These are phyloP conservation scores for Coemansia sp. DNA, from an alignment of 192 early-diverging fungal species.

Conservation along the genomic window DNA sequence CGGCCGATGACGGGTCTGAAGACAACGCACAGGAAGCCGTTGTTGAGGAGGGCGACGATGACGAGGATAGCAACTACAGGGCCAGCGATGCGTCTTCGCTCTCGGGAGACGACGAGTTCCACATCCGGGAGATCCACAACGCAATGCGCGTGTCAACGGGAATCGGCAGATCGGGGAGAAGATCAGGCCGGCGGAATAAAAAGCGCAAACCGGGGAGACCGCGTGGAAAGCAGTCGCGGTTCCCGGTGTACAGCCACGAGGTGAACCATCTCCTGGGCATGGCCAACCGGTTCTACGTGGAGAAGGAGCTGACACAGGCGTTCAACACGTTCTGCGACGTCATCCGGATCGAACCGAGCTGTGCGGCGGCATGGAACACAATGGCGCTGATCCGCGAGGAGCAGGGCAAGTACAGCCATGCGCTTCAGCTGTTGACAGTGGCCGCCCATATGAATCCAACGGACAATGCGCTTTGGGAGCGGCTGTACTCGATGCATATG, in stretches of 20 bases:
- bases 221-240: not conserved
- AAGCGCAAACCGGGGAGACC: slow-evolving; percentile 6
- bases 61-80: slow-evolving; percentile 45
- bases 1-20: not conserved
- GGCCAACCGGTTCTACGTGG: slow-evolving; percentile 76
- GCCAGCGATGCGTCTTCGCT: slow-evolving; percentile 16
- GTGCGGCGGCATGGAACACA: slow-evolving; percentile 82
- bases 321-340: slow-evolving; percentile 77
- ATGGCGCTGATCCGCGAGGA: slow-evolving; percentile 92
- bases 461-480: slow-evolving; percentile 79
- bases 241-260: slow-evolving; percentile 40
- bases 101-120: slow-evolving; percentile 21
- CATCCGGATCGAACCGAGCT: slow-evolving; percentile 70
- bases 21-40: not conserved
- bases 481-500: slow-evolving; percentile 73
- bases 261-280: slow-evolving; percentile 68
- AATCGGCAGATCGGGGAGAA: not conserved
- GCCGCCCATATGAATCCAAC: slow-evolving; percentile 84
- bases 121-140: slow-evolving; percentile 27
- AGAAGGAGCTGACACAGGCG: slow-evolving; percentile 67
- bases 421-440: slow-evolving; percentile 78
- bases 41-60: not conserved
- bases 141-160: slow-evolving; percentile 18
- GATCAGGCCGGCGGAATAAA: not conserved
- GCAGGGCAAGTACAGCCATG: slow-evolving; percentile 69